Percentiles rank a stretch among this genome's conserved stretches.
Evolutionary conservation across 257 asterid genomes (phyloP).

Genomic region (Datura wrightii): DNA sequence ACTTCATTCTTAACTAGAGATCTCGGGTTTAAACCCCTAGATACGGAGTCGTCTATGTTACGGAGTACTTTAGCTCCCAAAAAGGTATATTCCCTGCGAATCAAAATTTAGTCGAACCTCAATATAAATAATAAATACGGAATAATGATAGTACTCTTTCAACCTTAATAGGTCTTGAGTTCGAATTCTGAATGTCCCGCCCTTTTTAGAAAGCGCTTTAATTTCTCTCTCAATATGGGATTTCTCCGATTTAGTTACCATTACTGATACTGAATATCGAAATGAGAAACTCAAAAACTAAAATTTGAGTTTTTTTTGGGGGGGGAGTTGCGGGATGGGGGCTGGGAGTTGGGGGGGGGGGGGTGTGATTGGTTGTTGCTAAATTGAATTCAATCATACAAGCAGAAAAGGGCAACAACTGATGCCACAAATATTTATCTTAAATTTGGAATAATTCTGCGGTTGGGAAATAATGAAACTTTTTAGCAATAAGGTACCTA

Average conservation of each 20-base stretch:
- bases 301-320: not conserved
- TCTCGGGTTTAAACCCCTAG: not conserved
- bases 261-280: not conserved
- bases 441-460: constrained; percentile 7
- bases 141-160: too few species aligned
- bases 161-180: too few species aligned
- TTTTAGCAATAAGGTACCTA: not conserved
- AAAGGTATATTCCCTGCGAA: not conserved
- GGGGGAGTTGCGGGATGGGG: too few species aligned
- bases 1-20: too few species aligned
- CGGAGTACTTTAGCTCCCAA: rapidly evolving
- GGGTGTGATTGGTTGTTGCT: not conserved
- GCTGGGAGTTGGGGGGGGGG: not conserved
- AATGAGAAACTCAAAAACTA: too few species aligned
- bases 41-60: not conserved
- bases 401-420: not conserved
- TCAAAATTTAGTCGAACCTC: not conserved
- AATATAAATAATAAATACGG: not conserved
- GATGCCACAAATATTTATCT: not conserved
- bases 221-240: too few species aligned
- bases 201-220: too few species aligned
- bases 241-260: too few species aligned
- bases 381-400: constrained; percentile 14
- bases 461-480: not conserved
- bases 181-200: too few species aligned